These are phyloP conservation scores for Cercophora sp. DNA, from an alignment of 495 filamentous ascomycete genomes.

Conservation along the genomic window DNA sequence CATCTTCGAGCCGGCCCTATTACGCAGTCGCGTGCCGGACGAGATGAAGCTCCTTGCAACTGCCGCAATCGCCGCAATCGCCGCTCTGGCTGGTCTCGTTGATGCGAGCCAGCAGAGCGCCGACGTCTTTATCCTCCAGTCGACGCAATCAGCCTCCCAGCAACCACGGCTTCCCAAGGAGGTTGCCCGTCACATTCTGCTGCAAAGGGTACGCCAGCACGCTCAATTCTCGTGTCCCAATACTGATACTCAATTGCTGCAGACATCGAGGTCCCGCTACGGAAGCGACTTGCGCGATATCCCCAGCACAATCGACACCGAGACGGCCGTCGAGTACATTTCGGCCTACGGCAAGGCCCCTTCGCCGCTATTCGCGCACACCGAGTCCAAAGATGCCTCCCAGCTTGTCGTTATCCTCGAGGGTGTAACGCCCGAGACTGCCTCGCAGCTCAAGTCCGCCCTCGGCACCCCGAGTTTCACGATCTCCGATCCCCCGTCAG, in stretches of 20 bases:
- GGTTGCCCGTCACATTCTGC: constrained; percentile 33
- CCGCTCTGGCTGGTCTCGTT: constrained; percentile 27
- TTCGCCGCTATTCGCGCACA: constrained; percentile 37
- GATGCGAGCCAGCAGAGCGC: constrained; percentile 22
- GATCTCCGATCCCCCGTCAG: constrained; percentile 37
- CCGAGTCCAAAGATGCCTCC: constrained; percentile 27
- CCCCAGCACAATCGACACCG: constrained; percentile 31
- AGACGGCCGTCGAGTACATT: constrained; percentile 38
- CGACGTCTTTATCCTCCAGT: constrained; percentile 29
- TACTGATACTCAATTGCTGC: constrained; percentile 24
- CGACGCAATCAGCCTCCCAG: constrained; percentile 12
- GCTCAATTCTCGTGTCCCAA: background rate
- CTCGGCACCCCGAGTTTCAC: constrained; percentile 41
- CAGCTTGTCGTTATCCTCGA: constrained; percentile 51
- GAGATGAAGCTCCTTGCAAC: constrained; percentile 30
- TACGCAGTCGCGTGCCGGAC: background rate
- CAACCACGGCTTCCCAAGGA: constrained; percentile 30
- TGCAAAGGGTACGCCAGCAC: constrained; percentile 25
- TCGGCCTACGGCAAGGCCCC: constrained; percentile 38
- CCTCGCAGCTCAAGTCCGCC: constrained; percentile 27
- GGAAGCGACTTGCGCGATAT: constrained; percentile 38
- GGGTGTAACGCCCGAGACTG: constrained; percentile 35
- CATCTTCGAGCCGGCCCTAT: background rate
- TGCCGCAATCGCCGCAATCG: no score
- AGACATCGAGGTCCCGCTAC: constrained; percentile 36